Base-by-base conservation (phyloP, 257 asterid species). In the Solanum pinnatisectum region DNA sequence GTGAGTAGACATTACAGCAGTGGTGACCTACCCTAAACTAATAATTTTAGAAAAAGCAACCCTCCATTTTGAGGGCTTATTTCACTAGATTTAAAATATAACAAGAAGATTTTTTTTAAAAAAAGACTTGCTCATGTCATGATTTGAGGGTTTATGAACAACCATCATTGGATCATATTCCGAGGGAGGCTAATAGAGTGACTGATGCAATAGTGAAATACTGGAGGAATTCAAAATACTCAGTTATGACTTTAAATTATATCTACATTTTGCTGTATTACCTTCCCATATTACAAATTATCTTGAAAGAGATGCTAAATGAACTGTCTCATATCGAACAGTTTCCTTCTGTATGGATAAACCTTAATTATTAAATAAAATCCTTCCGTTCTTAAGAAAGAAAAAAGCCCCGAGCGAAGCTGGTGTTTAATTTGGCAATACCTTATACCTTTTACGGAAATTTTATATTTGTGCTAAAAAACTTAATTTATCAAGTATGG, bases 1-100 rank as follows among this genome's bases (percentile, higher is more conserved):
- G 91, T 93, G 93, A 90, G 87, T 82, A 88, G 89, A 87, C 92
- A 88, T 71, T 86, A 86, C 84, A 65, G 35, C 27, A 79, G 52
- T 46, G 25, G 22, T 73, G 87, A 88, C 92, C 92, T 52, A 87
- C 86, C 91, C 90, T 91, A 87, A 37, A 16, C 67, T 25, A 25
- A 79, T 25, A 25, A 79, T 42, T 42, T 30, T 27, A 25, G 22
- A 79, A 79, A 79, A 79, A 79, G 39, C 84, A 16, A 42, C 15
- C 37, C 14, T 77, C 56, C 33, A 22, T 37, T 39, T 76, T 76
- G 56, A 70, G 42, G 35, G 30, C 46, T 39, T 63, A 63, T 63
- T 63, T 63, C 71, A 63, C 71, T 4, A 63, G 33, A n/a, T 63
- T 63, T 10, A 10, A 23, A 63, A n/a, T n/a, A 23, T 63, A 63